Base-by-base conservation (phyloP, 139 green algal genomes). In the Chlorella vulgaris region DNA sequence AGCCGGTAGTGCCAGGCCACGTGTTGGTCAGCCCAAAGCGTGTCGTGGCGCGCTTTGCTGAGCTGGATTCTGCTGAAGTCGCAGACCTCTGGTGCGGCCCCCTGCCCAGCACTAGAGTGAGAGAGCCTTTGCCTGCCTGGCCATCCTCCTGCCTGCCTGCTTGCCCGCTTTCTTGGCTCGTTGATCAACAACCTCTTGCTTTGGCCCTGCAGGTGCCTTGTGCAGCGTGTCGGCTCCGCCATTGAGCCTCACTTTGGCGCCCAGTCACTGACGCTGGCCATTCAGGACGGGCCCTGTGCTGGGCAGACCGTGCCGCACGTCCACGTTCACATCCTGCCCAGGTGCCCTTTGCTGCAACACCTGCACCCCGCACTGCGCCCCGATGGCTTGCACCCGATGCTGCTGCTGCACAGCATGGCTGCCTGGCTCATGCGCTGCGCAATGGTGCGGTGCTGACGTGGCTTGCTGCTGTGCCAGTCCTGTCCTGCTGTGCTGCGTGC, bases 231-330 rank as follows among this genome's bases (percentile, higher is more conserved):
- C 21, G 90, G 87, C 18, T 33, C 29, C 4, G 75, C 62, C 0
- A 55, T 97, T 0, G 91, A 98, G 83, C 21, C 51, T 2, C 89
- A 94, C 75, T 92, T 88, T 60, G 71, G 66, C 6, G 95, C 90
- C 21, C 70, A 77, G 7, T 93, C 94, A 0, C 85, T 98, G 35
- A 98, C 94, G 0, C 81, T 98, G 0, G 90, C 92, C 43, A 95
- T 98, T 28, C 95, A 98, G 88, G 91, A 95, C 86, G 91, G 91
- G 0, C 84, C 89, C 7, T 66, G 82, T 19, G 94, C 95, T 3
- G 96, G 96, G 0, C 96, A 99, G 84, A 98, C 94, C 0, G 95
- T 99, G 33, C 91, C 95, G 5, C 96, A 99, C 87, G 92, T 99
- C 33, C 97, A 99, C 88, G 87, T 99, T 1, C 97, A 99, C 86